Percentiles rank a stretch among this genome's conserved stretches.
These are phyloP conservation scores for Lunularia cruciata DNA, from an alignment of 225 moss, liverwort and hornwort genomes.

Conservation along the genomic window DNA sequence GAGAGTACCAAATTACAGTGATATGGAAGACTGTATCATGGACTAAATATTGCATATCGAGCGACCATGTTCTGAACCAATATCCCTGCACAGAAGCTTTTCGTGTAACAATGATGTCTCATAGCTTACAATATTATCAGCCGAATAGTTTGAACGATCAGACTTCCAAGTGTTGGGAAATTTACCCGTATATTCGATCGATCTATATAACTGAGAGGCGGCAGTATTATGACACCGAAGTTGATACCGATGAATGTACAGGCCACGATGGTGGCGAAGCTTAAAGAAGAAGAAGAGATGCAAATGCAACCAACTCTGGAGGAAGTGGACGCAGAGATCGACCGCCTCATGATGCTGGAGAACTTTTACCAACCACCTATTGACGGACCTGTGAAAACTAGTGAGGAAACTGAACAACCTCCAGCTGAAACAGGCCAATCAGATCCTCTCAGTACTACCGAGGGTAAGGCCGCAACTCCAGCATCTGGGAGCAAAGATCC, in stretches of 20 bases:
- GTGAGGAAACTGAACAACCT: not conserved
- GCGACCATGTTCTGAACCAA: no score
- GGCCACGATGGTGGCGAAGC: slow-evolving; percentile 29
- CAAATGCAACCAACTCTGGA: slow-evolving; percentile 63
- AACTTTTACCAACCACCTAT: slow-evolving; percentile 59
- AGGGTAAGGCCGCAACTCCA: not conserved
- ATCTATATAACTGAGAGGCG: not conserved
- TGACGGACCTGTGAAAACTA: slow-evolving; percentile 15
- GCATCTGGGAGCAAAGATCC: not conserved
- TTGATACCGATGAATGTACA: slow-evolving; percentile 36
- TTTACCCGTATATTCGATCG: not conserved
- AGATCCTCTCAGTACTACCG: not conserved
- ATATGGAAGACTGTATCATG: no score
- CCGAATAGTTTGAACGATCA: no score
- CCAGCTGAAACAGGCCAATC: not conserved
- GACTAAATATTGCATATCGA: no score
- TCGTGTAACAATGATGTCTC: no score
- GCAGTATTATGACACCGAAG: not conserved
- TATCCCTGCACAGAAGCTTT: no score
- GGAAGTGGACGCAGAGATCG: slow-evolving; percentile 82
- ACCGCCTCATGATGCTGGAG: slow-evolving; percentile 58
- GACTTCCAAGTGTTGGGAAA: not conserved
- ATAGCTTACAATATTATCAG: no score
- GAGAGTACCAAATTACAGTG: no score
- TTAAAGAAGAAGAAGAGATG: slow-evolving; percentile 38